Evolutionary conservation across 2,329 filamentous ascomycete genomes (phyloP), one percentile per base, ranked within the genome.

Genomic region (Botryotinia globosa): DNA sequence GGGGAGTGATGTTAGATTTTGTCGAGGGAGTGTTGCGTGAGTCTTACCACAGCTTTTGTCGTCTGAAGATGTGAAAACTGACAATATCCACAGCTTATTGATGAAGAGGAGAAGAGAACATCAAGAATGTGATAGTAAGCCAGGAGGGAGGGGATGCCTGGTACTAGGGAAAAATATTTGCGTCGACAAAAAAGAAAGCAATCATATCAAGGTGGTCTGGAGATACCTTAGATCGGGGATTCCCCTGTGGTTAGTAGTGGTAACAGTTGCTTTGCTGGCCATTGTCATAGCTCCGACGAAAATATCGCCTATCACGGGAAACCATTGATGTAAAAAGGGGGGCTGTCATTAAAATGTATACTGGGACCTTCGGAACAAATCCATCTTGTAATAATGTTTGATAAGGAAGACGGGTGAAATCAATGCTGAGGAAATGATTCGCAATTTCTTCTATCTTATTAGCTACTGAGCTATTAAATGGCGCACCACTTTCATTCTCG

Each of bases 71-170:
- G 32, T 25, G 22, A 14, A 22, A 16, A 44, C 10, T 54, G 37
- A 71, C 7, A 48, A 37, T 32, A 6, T 54, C 8, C 7, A 25
- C 51, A 89, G 87, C 1, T 79, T 89, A 0, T 79, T 90, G 8
- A 90, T 90, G 87, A 85, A 86, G 75, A 83, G 87, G 56, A 83
- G 88, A 25, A 83, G 89, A 72, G 85, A 89, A 73, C 89, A 91
- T 76, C 81, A 87, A 20, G 88, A 90, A 78, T 91, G 88, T 77
- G 87, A 90, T 14, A 74, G 69, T 18, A 70, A 72, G 54, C 72
- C 73, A 32, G 77, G 77, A 29, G 79, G 78, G 4, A 76, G 78
- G 69, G 78, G 78, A 14, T 80, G 79, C 71, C 61, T 80, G n/a
- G 76, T 80, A 1, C 78, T 77, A 45, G 77, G 78, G 3, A 79